Percentiles rank a stretch among this genome's conserved stretches.
These are phyloP conservation scores for Hypoxylon sp. DNA, from an alignment of 2,329 filamentous ascomycete species.

Conservation along the genomic window DNA sequence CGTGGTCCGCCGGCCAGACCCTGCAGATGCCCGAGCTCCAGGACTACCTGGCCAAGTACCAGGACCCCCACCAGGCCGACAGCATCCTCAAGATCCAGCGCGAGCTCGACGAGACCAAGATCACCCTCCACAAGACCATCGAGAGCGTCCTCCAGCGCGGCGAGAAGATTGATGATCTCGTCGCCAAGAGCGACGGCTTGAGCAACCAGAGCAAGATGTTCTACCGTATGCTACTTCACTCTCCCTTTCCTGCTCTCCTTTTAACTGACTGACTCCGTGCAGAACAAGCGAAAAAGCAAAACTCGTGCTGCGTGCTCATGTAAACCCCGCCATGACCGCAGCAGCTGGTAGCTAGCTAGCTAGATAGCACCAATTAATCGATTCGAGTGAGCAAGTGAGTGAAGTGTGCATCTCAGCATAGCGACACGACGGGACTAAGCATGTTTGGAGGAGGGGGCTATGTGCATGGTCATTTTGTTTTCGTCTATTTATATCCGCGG, in stretches of 20 bases:
- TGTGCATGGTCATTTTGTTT: conserved; percentile 31
- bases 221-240: conserved; percentile 78
- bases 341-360: conserved; percentile 3
- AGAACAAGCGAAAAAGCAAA: conserved; percentile 80
- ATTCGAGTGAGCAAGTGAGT: no score
- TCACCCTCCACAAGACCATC: conserved; percentile 96
- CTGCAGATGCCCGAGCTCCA: conserved; percentile 77
- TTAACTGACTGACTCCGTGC: conserved; percentile 2
- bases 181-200: conserved; percentile 90
- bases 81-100: conserved; percentile 96
- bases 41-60: conserved; percentile 77
- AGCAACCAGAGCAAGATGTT: conserved; percentile 98
- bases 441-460: conserved; percentile 33
- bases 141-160: conserved; percentile 87
- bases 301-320: conserved; percentile 78
- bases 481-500: conserved; percentile 32
- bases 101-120: conserved; percentile 97
- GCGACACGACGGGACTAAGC: no score
- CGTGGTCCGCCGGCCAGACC: conserved; percentile 66
- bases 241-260: no score
- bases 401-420: conserved; percentile 41
- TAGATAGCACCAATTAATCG: conserved; percentile 15
- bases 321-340: conserved; percentile 48
- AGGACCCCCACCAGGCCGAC: conserved; percentile 88
- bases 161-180: conserved; percentile 95